A percentile compares a stretch with the other conserved stretches of the same genome.
phyloP scores from a whole-genome alignment of 1,284 basidiomycete genomes.

The Ustilago trichophora region DNA sequence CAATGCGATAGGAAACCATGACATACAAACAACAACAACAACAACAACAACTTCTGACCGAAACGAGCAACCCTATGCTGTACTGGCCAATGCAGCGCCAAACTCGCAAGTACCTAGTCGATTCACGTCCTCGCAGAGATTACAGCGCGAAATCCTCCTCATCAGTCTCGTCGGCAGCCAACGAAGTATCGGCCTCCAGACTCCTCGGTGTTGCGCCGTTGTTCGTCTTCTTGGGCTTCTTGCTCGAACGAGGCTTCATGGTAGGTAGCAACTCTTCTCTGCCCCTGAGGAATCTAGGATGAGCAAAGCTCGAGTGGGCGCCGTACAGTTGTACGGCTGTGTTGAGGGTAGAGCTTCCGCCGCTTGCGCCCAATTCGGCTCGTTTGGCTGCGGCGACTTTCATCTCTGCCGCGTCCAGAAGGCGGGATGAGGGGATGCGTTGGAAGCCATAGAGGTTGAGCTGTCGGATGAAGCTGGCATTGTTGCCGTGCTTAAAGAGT shows the following conservation, averaged over 20 bases:
- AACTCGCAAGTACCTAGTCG: too few relatives aligned
- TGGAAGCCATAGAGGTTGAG: constrained; percentile 66
- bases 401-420: constrained; percentile 60
- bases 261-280: constrained; percentile 60
- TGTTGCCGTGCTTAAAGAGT: constrained; percentile 66
- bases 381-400: constrained; percentile 49
- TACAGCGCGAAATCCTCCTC: constrained; percentile 48
- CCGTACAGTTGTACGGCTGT: constrained; percentile 64
- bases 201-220: constrained; percentile 17
- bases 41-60: too few relatives aligned
- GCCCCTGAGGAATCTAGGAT: constrained; percentile 61
- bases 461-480: constrained; percentile 64
- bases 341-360: constrained; percentile 40
- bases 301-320: constrained; percentile 63
- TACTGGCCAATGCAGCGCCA: too few relatives aligned
- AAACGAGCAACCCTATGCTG: too few relatives aligned
- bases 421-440: constrained; percentile 60
- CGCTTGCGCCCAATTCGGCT: constrained; percentile 23
- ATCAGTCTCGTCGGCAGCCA: constrained; percentile 46
- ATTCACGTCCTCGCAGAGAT: too few relatives aligned
- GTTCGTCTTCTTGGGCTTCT: constrained; percentile 63
- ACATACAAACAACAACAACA: too few relatives aligned
- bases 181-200: constrained; percentile 25
- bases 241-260: constrained; percentile 65
- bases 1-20: too few relatives aligned